These are phyloP conservation scores for Plasmodium yoelii DNA, from an alignment of 169 alveolate species.

Conservation along the genomic window DNA sequence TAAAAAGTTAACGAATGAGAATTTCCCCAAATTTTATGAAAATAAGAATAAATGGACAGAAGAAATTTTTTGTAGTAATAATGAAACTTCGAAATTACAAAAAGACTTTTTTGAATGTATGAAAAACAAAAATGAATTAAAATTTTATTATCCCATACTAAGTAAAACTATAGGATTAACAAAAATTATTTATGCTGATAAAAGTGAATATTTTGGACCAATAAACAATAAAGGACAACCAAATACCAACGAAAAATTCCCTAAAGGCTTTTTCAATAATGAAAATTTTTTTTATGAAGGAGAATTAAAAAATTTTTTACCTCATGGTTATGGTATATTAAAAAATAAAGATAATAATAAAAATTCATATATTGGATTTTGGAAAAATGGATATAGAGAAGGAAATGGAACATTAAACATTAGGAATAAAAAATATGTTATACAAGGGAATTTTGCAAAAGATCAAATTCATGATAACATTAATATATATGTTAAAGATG, in stretches of 20 bases:
- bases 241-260: conserved; percentile 59
- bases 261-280: conserved; percentile 71
- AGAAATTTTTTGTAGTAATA: background rate
- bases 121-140: conserved; percentile 56
- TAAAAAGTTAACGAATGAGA: background rate
- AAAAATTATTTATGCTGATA: conserved; percentile 75
- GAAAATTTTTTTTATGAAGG: conserved; percentile 68
- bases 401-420: conserved; percentile 59
- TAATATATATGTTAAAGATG: conserved; percentile 57
- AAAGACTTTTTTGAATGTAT: conserved; percentile 43
- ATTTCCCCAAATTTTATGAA: background rate
- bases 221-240: conserved; percentile 73
- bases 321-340: conserved; percentile 75
- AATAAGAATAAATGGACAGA: background rate
- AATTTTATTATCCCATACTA: conserved; percentile 56
- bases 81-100: conserved; percentile 25
- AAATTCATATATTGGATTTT: conserved; percentile 68
- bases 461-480: conserved; percentile 64
- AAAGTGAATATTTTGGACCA: conserved; percentile 75
- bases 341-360: conserved; percentile 65
- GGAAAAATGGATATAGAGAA: conserved; percentile 78
- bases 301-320: conserved; percentile 72
- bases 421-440: conserved; percentile 57
- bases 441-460: conserved; percentile 61
- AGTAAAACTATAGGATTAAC: conserved; percentile 46